These are phyloP conservation scores for Backusella westeae DNA, from an alignment of 192 early-diverging fungal genomes.

Conservation along the genomic window DNA sequence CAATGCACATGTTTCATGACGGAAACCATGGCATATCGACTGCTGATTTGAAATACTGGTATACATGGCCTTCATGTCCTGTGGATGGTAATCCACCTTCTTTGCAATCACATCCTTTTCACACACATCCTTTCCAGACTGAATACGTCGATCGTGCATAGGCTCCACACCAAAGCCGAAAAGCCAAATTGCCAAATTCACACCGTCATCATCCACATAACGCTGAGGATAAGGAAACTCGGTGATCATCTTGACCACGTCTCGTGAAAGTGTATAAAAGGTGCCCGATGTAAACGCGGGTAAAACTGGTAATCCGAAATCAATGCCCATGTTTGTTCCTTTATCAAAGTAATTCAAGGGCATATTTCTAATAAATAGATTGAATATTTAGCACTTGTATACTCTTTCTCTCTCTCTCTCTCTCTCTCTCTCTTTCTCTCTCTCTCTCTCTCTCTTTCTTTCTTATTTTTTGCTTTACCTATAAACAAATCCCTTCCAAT, in stretches of 20 bases:
- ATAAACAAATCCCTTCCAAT: constrained; percentile 57
- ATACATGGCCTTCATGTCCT: constrained; percentile 49
- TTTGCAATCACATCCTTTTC: constrained; percentile 60
- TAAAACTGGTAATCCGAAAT: constrained; percentile 51
- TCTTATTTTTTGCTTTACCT: constrained; percentile 36
- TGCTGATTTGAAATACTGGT: constrained; percentile 44
- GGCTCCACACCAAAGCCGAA: constrained; percentile 52
- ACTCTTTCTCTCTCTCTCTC: too few relatives aligned
- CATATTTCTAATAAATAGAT: constrained; percentile 46
- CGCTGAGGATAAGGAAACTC: constrained; percentile 40
- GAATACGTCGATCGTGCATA: constrained; percentile 54
- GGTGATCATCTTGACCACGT: constrained; percentile 43
- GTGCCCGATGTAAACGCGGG: constrained; percentile 56
- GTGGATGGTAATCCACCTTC: constrained; percentile 12
- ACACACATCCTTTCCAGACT: constrained; percentile 48
- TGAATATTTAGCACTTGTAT: not conserved
- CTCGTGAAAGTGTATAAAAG: constrained; percentile 52
- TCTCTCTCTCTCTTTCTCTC: not conserved
- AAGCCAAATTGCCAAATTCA: constrained; percentile 58
- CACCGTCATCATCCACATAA: constrained; percentile 47
- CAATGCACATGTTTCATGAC: constrained; percentile 37
- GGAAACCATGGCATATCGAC: constrained; percentile 44
- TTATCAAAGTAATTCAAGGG: constrained; percentile 40
- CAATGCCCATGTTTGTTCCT: constrained; percentile 35
- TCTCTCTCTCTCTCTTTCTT: not conserved